These are phyloP conservation scores for Nakaseomyces nivariensis DNA, from an alignment of 1,139 yeast genomes.

Conservation along the genomic window DNA sequence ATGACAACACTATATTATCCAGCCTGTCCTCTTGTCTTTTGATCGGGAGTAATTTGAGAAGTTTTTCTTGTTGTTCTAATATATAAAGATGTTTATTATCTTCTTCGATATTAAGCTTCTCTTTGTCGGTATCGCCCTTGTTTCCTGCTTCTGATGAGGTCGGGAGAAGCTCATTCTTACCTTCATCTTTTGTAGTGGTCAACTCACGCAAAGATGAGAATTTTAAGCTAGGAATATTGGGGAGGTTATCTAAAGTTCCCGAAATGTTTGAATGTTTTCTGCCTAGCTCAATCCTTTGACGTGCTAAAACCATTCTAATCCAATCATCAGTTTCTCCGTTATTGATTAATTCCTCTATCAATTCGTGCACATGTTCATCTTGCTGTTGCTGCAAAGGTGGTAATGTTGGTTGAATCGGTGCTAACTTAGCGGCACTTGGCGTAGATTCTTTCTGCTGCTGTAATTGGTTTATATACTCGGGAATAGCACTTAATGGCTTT, in stretches of 20 bases:
- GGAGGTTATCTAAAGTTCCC: conserved; percentile 15
- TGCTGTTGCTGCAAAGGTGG: conserved; percentile 1
- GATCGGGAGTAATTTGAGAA: conserved; percentile 14
- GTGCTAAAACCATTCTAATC: conserved; percentile 21
- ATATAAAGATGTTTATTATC: conserved; percentile 1
- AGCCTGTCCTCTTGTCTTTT: conserved; percentile 20
- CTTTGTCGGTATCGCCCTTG: conserved; percentile 1
- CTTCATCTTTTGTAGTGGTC: not conserved
- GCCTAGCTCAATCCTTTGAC: conserved; percentile 19
- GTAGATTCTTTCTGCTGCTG: conserved; percentile 9
- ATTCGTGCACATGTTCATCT: conserved; percentile 8
- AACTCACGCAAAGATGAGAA: conserved; percentile 13
- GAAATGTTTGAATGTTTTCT: conserved; percentile 15
- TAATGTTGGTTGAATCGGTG: not conserved
- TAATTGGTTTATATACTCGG: conserved; percentile 28
- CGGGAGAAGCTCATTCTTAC: conserved; percentile 16
- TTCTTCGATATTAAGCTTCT: conserved; percentile 5
- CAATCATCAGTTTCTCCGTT: conserved; percentile 28
- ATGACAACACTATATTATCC: conserved; percentile 23
- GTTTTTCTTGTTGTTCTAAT: not conserved
- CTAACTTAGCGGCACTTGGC: conserved; percentile 7
- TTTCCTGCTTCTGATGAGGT: conserved; percentile 6
- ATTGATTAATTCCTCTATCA: conserved; percentile 24
- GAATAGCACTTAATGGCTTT: conserved; percentile 22
- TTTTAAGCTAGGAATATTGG: conserved; percentile 23